Conservation (phyloP, 2,329 filamentous ascomycete genomes). For the Arthrinium phaeospermum region DNA sequence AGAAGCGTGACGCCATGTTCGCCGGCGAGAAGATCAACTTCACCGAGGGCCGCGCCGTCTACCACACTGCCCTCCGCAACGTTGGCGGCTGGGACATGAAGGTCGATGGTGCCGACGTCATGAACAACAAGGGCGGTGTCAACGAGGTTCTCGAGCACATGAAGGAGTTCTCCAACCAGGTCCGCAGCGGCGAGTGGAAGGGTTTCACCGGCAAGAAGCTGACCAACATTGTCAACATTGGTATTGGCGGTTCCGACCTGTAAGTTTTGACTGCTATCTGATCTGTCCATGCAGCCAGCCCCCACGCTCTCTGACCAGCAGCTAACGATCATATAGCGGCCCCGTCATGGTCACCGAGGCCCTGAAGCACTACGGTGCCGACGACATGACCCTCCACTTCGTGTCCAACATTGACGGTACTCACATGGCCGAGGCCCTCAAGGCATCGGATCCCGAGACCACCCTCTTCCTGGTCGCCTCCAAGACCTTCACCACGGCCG, state of each 20-base stretch:
- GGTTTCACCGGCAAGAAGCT: slow-evolving; percentile 97
- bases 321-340: slow-evolving; percentile 64
- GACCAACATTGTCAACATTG: slow-evolving; percentile 94
- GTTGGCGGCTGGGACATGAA: slow-evolving; percentile 79
- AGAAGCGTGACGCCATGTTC: slow-evolving; percentile 98
- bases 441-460: slow-evolving; percentile 89
- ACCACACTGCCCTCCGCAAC: slow-evolving; percentile 94
- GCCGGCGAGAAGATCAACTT: slow-evolving; percentile 99
- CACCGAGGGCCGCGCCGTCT: slow-evolving; percentile 94
- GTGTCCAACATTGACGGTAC: slow-evolving; percentile 99
- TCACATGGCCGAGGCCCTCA: slow-evolving; percentile 92
- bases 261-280: slow-evolving; percentile 55
- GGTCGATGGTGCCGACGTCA: slow-evolving; percentile 92
- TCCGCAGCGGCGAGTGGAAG: slow-evolving; percentile 95
- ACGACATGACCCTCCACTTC: slow-evolving; percentile 90
- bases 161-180: slow-evolving; percentile 96
- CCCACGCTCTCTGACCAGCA: neutral
- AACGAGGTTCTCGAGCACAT: slow-evolving; percentile 93
- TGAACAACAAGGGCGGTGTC: slow-evolving; percentile 86
- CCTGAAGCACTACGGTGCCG: slow-evolving; percentile 90
- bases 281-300: neutral
- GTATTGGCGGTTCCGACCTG: slow-evolving; percentile 98
- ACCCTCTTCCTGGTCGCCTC: slow-evolving; percentile 98
- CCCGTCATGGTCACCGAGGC: slow-evolving; percentile 99
- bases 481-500: slow-evolving; percentile 99